Evolutionary conservation across 495 filamentous ascomycete species (phyloP).

Genomic region (Daldinia loculata): DNA sequence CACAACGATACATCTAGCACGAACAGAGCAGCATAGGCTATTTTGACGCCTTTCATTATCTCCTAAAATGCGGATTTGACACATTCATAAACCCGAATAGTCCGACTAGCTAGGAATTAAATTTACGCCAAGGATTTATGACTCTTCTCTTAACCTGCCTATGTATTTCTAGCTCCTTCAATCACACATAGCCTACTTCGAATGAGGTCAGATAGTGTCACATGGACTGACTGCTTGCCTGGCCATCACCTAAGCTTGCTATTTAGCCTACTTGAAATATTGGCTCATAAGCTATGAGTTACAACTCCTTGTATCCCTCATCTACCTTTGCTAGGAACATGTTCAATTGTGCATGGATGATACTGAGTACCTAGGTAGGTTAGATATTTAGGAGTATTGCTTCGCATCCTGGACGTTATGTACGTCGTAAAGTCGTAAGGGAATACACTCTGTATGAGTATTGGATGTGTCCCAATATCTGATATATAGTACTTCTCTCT

Average conservation of each 20-base stretch:
- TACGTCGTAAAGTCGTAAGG: not conserved
- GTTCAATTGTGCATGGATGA: not conserved
- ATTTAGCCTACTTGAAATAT: not conserved
- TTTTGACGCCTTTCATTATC: no score
- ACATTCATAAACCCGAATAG: not conserved
- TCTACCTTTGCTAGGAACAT: not conserved
- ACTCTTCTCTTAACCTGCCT: not conserved
- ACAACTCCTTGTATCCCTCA: not conserved
- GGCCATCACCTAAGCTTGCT: not conserved
- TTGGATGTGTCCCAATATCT: not conserved
- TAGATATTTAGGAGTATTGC: not conserved
- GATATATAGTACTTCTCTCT: constrained; percentile 9
- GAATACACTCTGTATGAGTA: not conserved
- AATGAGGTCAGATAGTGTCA: not conserved
- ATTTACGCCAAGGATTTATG: not conserved
- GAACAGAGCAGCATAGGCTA: no score
- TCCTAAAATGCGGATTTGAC: no score
- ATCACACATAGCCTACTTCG: not conserved
- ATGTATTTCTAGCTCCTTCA: not conserved
- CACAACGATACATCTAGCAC: not conserved
- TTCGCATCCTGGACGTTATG: not conserved
- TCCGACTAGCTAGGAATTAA: not conserved
- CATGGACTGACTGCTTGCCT: not conserved
- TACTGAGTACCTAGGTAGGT: not conserved
- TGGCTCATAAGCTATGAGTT: not conserved